Base-by-base conservation (phyloP, 495 filamentous ascomycete species). In the Apodospora peruviana region DNA sequence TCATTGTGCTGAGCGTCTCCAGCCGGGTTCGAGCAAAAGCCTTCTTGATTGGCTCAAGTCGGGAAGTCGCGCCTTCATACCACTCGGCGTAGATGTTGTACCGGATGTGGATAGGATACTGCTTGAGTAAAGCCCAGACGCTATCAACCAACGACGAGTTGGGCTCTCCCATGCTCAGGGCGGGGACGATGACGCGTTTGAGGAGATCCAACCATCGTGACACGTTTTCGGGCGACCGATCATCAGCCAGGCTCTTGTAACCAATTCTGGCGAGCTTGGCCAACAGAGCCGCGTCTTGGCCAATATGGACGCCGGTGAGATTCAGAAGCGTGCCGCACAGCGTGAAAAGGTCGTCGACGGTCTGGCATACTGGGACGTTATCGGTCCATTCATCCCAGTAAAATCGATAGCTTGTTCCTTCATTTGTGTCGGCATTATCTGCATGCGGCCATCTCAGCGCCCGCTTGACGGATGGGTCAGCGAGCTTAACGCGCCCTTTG, bases 331-430 rank as follows among this genome's bases (percentile, higher is more conserved):
- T 90, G 38, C 82, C 81, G 67, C 88, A 95, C 10, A 99, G 80
- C 2, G 81, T 78, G 58, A 97, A 93, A 2, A 99, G 74, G 59
- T 99, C 93, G 54, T 95, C 89, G 5, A 95, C 79, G 3, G 73
- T 85, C 60, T 95, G 90, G 59, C 93, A 97, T 9, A 95, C 68
- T 2, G 94, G 94, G 23, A 97, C 74, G 52, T 90, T 91, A 52
- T 97, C 91, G 9, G 85, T 76, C 94, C 94, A 99, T 46, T 97
- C 91, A 49, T 96, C 91, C 83, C 90, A 96, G 67, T 97, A 99
- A 63, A 94, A 97, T 21, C 86, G 78, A 59, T 95, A 96, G 40
- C 83, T 79, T 4, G 74, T 78, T 5, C 83, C 84, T 58, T 90
- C 87, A 34, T 77, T 80, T 5, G 74, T 79, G 51, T 90, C 89